Conservation (phyloP, 768 basidiomycete species). For the Macrolepiota fuliginosa region DNA sequence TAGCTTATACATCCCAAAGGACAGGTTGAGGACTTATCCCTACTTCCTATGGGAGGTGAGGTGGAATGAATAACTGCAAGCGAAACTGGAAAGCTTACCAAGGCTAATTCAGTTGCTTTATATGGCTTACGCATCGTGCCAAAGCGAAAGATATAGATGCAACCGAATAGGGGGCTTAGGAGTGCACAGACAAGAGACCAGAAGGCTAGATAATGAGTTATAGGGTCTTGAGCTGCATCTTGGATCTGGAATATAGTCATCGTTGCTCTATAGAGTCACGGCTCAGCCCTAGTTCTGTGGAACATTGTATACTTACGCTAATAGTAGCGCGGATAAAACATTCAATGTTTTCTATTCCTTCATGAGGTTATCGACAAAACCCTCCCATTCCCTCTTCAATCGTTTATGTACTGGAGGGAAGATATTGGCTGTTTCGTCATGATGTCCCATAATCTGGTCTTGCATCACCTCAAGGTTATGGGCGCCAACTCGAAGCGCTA, state of each 20-base stretch:
- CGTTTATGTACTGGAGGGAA: neutral
- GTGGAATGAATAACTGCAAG: neutral
- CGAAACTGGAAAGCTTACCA: slow-evolving; percentile 16
- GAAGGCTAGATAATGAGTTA: slow-evolving; percentile 53
- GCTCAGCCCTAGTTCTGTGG: neutral
- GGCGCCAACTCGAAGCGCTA: neutral
- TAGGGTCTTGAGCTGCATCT: slow-evolving; percentile 42
- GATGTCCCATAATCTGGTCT: neutral
- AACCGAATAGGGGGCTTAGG: slow-evolving; percentile 58
- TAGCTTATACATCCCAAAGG: slow-evolving; percentile 13
- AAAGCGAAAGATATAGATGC: slow-evolving; percentile 60
- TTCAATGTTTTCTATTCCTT: neutral
- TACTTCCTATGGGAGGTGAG: neutral
- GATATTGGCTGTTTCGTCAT: neutral
- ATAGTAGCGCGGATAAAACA: neutral
- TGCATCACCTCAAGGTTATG: neutral
- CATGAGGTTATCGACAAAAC: neutral
- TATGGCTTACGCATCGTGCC: slow-evolving; percentile 59
- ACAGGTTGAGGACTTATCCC: slow-evolving; percentile 3
- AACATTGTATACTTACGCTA: neutral
- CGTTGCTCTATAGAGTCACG: slow-evolving; percentile 23
- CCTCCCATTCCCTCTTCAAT: neutral
- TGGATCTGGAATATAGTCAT: slow-evolving; percentile 31
- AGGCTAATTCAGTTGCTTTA: slow-evolving; percentile 60
- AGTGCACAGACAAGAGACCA: slow-evolving; percentile 56